phyloP scores from a whole-genome alignment of 2,329 filamentous ascomycete species.

The Emericellopsis cladophorae region DNA sequence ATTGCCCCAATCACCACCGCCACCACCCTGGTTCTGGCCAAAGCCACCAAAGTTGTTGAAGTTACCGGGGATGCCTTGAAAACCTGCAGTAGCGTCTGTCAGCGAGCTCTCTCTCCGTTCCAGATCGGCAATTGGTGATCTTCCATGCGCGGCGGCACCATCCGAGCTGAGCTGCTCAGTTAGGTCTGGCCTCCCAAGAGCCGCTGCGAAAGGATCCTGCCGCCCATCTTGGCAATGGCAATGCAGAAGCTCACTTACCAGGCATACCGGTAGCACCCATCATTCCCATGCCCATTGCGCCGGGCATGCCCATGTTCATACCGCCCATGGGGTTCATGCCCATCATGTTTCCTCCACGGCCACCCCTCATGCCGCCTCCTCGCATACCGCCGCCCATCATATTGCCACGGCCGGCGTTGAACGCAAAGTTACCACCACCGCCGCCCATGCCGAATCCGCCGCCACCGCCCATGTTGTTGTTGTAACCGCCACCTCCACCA shows the following conservation, averaged over 20 bases:
- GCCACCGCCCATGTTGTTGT: constrained; percentile 29
- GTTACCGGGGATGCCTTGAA: constrained; percentile 55
- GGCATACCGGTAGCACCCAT: constrained; percentile 35
- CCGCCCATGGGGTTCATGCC: constrained; percentile 32
- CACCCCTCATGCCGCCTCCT: constrained; percentile 37
- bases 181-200: too few species aligned
- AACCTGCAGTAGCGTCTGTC: constrained; percentile 27
- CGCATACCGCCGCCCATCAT: constrained; percentile 31
- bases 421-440: constrained; percentile 32
- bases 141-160: too few species aligned
- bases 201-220: too few species aligned
- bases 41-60: constrained; percentile 63
- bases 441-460: constrained; percentile 37
- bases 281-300: constrained; percentile 41
- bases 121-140: too few species aligned
- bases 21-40: constrained; percentile 29
- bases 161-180: too few species aligned
- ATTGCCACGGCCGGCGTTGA: constrained; percentile 21
- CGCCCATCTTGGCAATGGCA: too few species aligned
- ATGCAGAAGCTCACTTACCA: constrained; percentile 12
- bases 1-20: constrained; percentile 56
- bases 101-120: background rate
- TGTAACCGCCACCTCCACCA: constrained; percentile 28
- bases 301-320: constrained; percentile 44
- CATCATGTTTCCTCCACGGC: constrained; percentile 36